Percentiles rank a stretch among this genome's conserved stretches.
These are phyloP conservation scores for Linnemannia elongata DNA, from an alignment of 192 early-diverging fungal species.

Conservation along the genomic window DNA sequence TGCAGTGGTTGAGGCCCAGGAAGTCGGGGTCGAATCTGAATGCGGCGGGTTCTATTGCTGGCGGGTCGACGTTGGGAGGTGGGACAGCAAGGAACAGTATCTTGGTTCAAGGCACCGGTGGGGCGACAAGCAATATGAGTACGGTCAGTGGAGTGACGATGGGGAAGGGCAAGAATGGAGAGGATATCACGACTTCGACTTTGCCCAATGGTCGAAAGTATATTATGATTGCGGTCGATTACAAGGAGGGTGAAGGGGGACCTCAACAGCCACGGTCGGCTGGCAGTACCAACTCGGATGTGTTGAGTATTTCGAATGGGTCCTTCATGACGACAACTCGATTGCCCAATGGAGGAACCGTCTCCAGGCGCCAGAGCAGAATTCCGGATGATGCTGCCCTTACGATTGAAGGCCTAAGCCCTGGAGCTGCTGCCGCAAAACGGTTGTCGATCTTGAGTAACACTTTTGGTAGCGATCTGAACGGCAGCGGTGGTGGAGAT, in stretches of 20 bases:
- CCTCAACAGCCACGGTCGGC: background rate
- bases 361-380: conserved; percentile 27
- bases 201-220: conserved; percentile 44
- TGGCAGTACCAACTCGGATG: background rate
- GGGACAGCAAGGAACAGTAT: conserved; percentile 12
- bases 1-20: conserved; percentile 31
- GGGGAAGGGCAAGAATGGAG: conserved; percentile 16
- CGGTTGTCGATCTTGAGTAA: conserved; percentile 26
- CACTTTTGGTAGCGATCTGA: background rate
- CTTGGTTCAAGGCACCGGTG: background rate
- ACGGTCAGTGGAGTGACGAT: conserved; percentile 4
- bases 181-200: conserved; percentile 19
- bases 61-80: background rate
- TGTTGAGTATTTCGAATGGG: background rate
- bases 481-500: background rate
- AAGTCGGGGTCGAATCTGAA: conserved; percentile 21
- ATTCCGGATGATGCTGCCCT: background rate
- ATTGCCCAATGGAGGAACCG: background rate
- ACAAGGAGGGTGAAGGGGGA: conserved; percentile 17
- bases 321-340: background rate
- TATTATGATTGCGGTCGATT: conserved; percentile 54
- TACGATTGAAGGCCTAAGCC: background rate
- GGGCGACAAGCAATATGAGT: conserved; percentile 25
- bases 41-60: background rate
- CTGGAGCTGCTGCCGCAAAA: conserved; percentile 12